These are phyloP conservation scores for Lodderomyces theae DNA, from an alignment of 1,139 yeast genomes.

Conservation along the genomic window DNA sequence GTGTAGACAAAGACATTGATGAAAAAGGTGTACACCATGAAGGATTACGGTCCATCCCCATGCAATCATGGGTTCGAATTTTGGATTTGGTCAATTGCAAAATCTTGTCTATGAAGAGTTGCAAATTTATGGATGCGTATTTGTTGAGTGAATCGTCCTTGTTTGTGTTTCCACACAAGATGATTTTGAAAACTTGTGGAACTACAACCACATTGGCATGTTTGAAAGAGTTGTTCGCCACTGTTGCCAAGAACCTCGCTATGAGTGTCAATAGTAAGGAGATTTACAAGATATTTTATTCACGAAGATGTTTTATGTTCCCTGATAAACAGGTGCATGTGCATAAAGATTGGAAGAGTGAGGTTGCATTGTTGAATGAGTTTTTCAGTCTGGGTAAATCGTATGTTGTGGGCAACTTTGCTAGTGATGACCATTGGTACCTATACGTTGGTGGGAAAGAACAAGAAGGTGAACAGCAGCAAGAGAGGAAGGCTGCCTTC, in stretches of 20 bases:
- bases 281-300: slow-evolving; percentile 76
- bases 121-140: slow-evolving; percentile 72
- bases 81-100: slow-evolving; percentile 86
- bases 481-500: background rate
- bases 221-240: slow-evolving; percentile 58
- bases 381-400: slow-evolving; percentile 64
- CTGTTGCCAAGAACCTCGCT: slow-evolving; percentile 27
- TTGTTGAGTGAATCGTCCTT: slow-evolving; percentile 85
- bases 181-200: slow-evolving; percentile 92
- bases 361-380: slow-evolving; percentile 64
- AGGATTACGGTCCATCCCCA: slow-evolving; percentile 65
- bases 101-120: slow-evolving; percentile 74
- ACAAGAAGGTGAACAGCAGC: slow-evolving; percentile 9
- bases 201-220: slow-evolving; percentile 90
- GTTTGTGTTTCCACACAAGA: slow-evolving; percentile 83
- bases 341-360: slow-evolving; percentile 83
- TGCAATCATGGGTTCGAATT: slow-evolving; percentile 66
- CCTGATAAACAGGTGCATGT: slow-evolving; percentile 82
- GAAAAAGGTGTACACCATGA: slow-evolving; percentile 18
- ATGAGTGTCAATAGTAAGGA: slow-evolving; percentile 24
- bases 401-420: slow-evolving; percentile 74
- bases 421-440: slow-evolving; percentile 87
- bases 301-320: slow-evolving; percentile 89
- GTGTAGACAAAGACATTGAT: too few relatives aligned
- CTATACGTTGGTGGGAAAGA: slow-evolving; percentile 61